Conservation (phyloP, 163 green algal genomes). For the Coccomyxa subellipsoidea region DNA sequence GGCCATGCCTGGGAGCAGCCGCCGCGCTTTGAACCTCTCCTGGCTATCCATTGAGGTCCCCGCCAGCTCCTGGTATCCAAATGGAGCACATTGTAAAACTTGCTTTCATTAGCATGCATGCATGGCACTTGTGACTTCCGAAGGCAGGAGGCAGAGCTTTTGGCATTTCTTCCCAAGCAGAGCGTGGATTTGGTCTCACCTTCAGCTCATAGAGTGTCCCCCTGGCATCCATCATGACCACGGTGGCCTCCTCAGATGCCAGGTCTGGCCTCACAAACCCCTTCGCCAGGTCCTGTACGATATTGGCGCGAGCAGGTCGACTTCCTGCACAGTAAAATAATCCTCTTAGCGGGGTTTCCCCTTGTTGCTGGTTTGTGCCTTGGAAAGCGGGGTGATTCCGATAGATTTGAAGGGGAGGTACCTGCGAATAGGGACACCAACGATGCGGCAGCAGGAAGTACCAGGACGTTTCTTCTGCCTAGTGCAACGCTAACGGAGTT, state of each 20-base stretch:
- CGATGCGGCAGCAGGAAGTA: background rate
- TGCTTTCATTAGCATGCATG: too few species aligned
- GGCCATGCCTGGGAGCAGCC: conserved; percentile 44
- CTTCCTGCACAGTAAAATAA: background rate
- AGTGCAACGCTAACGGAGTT: background rate
- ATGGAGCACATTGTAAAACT: background rate
- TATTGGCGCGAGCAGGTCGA: background rate
- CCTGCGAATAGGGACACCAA: background rate
- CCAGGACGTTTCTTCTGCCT: background rate
- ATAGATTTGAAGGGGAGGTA: too few species aligned
- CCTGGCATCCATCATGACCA: conserved; percentile 31
- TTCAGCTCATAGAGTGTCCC: conserved; percentile 31
- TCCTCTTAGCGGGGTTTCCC: too few species aligned
- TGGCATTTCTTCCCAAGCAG: too few species aligned
- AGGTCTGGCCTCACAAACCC: conserved; percentile 17
- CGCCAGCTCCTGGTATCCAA: conserved; percentile 23
- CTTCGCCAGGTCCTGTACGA: conserved; percentile 6
- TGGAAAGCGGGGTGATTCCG: too few species aligned
- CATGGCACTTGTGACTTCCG: too few species aligned
- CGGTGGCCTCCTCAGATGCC: conserved; percentile 15
- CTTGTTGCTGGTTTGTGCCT: background rate
- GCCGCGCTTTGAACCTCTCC: conserved; percentile 39
- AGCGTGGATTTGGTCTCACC: conserved; percentile 9
- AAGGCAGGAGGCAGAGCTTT: too few species aligned
- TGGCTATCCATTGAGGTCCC: conserved; percentile 30